Base-by-base conservation (phyloP, 352 stramenopile species). In the Aphanomyces cochlioides region DNA sequence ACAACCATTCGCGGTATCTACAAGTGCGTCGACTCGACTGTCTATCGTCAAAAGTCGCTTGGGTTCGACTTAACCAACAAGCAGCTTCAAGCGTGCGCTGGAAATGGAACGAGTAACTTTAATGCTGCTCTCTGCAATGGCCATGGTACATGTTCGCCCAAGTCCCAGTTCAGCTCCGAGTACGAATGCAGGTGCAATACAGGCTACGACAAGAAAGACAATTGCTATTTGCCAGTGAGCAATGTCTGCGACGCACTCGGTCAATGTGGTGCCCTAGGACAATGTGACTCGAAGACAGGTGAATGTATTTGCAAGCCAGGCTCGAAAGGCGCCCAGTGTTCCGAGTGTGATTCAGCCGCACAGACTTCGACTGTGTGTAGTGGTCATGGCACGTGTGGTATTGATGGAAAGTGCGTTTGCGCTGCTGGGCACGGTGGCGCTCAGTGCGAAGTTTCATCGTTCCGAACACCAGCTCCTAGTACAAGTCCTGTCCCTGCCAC, bases 171-270 rank as follows among this genome's bases (percentile, higher is more conserved):
- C 28, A 81, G 74, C 59, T 70, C 85, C 65, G 65, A 79, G 47
- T 92, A 90, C 79, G 79, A 73, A 43, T 92, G 84, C 76, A 78
- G 75, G 47, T 92, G 83, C 77, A 90, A 89, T 73, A 58, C 79
- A 17, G 84, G 84, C 50, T 92, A 92, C 83, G 83, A 75, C 45
- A 79, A 77, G 3, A 75, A 83, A 61, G 73, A 83, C 65, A 80
- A 76, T 61, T 90, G 83, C 57, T 76, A 85, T 50, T 67, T 68
- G 5, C 80, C 88, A 17, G 75, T 81, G 58, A 87, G 81, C 38
- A 90, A 90, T 81, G 87, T 88, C 72, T 92, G 84, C 72, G 80
- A 84, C 56, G 72, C 89, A 38, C 81, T 83, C 7, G 83, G 84
- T 19, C 82, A 90, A 66, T 92, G 83, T 69, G 79, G 76, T 43